phyloP scores from a whole-genome alignment of 1,139 yeast genomes.

The Magnusiomyces clavatus region DNA sequence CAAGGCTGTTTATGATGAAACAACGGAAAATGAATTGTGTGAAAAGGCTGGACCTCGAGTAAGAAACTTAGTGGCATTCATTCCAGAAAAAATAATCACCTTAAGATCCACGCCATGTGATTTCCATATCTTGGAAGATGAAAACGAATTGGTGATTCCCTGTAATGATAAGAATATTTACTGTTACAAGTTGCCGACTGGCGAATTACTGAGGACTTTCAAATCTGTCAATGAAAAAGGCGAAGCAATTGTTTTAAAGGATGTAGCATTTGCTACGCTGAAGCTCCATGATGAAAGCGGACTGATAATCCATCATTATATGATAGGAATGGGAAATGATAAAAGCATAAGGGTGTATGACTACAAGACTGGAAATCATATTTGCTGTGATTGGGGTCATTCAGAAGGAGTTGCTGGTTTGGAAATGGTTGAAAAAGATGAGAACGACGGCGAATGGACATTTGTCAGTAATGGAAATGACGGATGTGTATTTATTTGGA shows the following conservation, averaged over 20 bases:
- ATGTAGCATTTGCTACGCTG: conserved; percentile 17
- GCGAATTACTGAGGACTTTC: conserved; percentile 36
- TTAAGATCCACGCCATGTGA: conserved; percentile 44
- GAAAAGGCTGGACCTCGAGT: background rate
- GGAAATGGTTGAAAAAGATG: conserved; percentile 18
- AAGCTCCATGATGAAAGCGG: conserved; percentile 7
- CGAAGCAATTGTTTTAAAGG: conserved; percentile 24
- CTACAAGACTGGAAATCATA: conserved; percentile 39
- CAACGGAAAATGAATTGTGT: conserved; percentile 1
- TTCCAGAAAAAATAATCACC: conserved; percentile 42
- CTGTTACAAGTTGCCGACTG: conserved; percentile 34
- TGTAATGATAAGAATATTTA: conserved; percentile 45
- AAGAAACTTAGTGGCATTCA: conserved; percentile 19
- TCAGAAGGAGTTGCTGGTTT: conserved; percentile 48
- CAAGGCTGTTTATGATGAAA: conserved; percentile 28
- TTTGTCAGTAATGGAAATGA: conserved; percentile 26
- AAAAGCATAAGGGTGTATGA: conserved; percentile 49
- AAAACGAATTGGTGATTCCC: conserved; percentile 41
- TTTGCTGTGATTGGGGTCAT: conserved; percentile 52
- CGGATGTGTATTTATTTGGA: conserved; percentile 28
- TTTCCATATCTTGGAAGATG: conserved; percentile 20
- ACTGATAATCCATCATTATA: conserved; percentile 23
- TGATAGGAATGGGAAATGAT: conserved; percentile 46
- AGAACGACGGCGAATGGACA: conserved; percentile 19
- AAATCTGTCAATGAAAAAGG: conserved; percentile 32